Percentiles rank a stretch among this genome's conserved stretches.
Evolutionary conservation across 257 asterid genomes (phyloP).

Genomic region (Ligustrum vulgare): DNA sequence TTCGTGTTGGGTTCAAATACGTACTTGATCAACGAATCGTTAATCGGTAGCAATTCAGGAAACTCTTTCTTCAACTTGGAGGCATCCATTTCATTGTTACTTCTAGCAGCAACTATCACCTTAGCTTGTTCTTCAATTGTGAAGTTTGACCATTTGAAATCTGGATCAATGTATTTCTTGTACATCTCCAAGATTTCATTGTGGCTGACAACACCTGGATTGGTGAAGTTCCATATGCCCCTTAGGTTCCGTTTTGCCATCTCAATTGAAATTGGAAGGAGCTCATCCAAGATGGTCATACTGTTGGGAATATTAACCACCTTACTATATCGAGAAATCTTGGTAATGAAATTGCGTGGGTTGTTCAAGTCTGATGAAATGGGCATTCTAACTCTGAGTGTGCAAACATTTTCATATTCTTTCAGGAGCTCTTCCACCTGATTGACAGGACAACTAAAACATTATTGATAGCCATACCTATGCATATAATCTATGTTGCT

Average conservation of each 20-base stretch:
- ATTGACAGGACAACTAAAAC: slow-evolving; percentile 1
- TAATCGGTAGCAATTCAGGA: slow-evolving; percentile 50
- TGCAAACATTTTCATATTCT: slow-evolving; percentile 57
- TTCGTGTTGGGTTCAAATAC: slow-evolving; percentile 54
- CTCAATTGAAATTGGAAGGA: slow-evolving; percentile 53
- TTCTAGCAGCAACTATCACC: slow-evolving; percentile 56
- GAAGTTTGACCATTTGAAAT: slow-evolving; percentile 47
- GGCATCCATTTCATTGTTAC: slow-evolving; percentile 57
- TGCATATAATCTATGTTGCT: neutral
- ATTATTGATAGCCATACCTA: slow-evolving; percentile 5
- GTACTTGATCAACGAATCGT: slow-evolving; percentile 49
- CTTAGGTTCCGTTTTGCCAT: slow-evolving; percentile 54
- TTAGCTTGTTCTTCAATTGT: slow-evolving; percentile 58
- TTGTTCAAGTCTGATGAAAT: slow-evolving; percentile 52
- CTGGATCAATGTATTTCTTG: slow-evolving; percentile 48
- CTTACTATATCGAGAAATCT: slow-evolving; percentile 46
- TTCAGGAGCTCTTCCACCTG: slow-evolving; percentile 61
- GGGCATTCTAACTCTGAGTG: slow-evolving; percentile 60
- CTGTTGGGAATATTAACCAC: slow-evolving; percentile 66
- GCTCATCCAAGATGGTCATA: slow-evolving; percentile 61
- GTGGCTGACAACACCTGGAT: slow-evolving; percentile 60
- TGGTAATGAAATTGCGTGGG: slow-evolving; percentile 60
- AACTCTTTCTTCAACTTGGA: slow-evolving; percentile 56
- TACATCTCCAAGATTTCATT: slow-evolving; percentile 57
- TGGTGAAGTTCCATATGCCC: slow-evolving; percentile 59